Conservation (phyloP, 2,329 filamentous ascomycete genomes). For the Colletotrichum eleusines region DNA sequence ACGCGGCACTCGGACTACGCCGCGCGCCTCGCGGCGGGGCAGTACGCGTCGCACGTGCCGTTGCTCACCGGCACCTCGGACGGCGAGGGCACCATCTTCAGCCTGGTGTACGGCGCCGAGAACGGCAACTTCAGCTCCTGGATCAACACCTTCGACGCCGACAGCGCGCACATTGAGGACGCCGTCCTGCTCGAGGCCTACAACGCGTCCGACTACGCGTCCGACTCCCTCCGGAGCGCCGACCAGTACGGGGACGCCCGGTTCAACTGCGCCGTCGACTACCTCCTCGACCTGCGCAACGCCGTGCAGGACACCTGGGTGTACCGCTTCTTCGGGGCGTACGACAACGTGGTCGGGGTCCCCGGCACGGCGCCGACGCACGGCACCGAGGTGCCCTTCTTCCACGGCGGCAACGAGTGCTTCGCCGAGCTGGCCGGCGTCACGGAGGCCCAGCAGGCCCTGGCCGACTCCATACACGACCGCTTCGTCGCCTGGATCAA, state of each 20-base stretch:
- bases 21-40: slow-evolving; percentile 44
- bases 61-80: slow-evolving; percentile 52
- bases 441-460: slow-evolving; percentile 53
- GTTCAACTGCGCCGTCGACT: slow-evolving; percentile 58
- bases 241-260: slow-evolving; percentile 59
- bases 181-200: slow-evolving; percentile 50
- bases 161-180: slow-evolving; percentile 54
- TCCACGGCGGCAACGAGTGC: slow-evolving; percentile 59
- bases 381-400: slow-evolving; percentile 58
- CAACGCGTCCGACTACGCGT: slow-evolving; percentile 51
- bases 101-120: slow-evolving; percentile 50
- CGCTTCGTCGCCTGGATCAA: slow-evolving; percentile 61
- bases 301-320: slow-evolving; percentile 54
- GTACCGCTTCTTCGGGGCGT: slow-evolving; percentile 58
- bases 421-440: slow-evolving; percentile 51
- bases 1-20: slow-evolving; percentile 51
- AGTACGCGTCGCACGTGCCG: slow-evolving; percentile 52
- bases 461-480: slow-evolving; percentile 56
- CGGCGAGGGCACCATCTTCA: slow-evolving; percentile 54
- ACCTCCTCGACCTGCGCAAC: slow-evolving; percentile 55
- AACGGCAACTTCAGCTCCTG: slow-evolving; percentile 49
- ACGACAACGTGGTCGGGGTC: slow-evolving; percentile 55
- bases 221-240: slow-evolving; percentile 56
- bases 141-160: slow-evolving; percentile 54
- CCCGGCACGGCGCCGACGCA: slow-evolving; percentile 53